A percentile compares a stretch with the other conserved stretches of the same genome.
These are phyloP conservation scores for Hypomontagnella submonticulosa DNA, from an alignment of 495 filamentous ascomycete genomes.

Conservation along the genomic window DNA sequence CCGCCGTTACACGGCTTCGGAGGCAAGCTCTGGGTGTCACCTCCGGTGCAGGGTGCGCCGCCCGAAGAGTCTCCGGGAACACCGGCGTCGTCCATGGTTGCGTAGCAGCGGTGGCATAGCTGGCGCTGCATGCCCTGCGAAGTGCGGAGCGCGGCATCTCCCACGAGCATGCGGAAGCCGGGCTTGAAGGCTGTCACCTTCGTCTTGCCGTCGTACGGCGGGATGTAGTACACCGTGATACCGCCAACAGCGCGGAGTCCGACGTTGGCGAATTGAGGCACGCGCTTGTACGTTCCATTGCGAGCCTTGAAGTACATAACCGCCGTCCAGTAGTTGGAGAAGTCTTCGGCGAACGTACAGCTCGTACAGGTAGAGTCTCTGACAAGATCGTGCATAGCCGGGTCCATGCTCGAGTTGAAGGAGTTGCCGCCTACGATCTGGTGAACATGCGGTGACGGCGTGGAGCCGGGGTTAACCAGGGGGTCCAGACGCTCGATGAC, in stretches of 20 bases:
- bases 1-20: slow-evolving; percentile 43
- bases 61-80: slow-evolving; percentile 28
- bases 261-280: slow-evolving; percentile 52
- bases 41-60: slow-evolving; percentile 44
- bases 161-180: slow-evolving; percentile 58
- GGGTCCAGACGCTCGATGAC: slow-evolving; percentile 53
- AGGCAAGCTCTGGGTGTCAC: slow-evolving; percentile 42
- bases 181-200: slow-evolving; percentile 54
- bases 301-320: slow-evolving; percentile 52
- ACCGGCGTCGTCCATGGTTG: slow-evolving; percentile 31
- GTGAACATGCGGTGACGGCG: slow-evolving; percentile 50
- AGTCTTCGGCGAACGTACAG: slow-evolving; percentile 53
- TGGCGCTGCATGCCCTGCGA: slow-evolving; percentile 42
- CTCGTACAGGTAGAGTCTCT: slow-evolving; percentile 50
- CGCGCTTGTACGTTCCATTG: slow-evolving; percentile 54
- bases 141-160: slow-evolving; percentile 51
- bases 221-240: slow-evolving; percentile 58
- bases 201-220: slow-evolving; percentile 50
- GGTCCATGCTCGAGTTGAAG: slow-evolving; percentile 50
- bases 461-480: slow-evolving; percentile 50
- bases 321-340: slow-evolving; percentile 60
- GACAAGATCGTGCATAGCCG: slow-evolving; percentile 45
- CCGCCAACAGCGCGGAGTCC: slow-evolving; percentile 52
- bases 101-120: slow-evolving; percentile 47
- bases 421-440: slow-evolving; percentile 55